Conservation (phyloP, 768 basidiomycete genomes). For the Psilocybe cyanescens region DNA sequence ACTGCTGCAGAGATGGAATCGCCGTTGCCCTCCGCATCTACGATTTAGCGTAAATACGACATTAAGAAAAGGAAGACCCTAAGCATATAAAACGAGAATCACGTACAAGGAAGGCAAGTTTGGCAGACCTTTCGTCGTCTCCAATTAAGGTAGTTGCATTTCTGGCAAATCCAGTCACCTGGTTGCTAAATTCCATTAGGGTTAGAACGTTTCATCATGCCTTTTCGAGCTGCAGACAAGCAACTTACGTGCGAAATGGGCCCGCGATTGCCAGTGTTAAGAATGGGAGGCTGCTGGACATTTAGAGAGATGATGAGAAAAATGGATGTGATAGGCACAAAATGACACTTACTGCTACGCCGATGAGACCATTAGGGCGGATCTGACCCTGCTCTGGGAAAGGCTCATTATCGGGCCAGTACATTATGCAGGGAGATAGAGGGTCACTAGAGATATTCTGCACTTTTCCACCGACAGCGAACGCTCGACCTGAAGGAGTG, state of each 20-base stretch:
- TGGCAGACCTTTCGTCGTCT: constrained; percentile 87
- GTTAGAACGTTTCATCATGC: constrained; percentile 1
- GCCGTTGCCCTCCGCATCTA: constrained; percentile 87
- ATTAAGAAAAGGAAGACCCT: not conserved
- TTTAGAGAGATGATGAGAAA: constrained; percentile 11
- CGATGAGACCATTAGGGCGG: constrained; percentile 58
- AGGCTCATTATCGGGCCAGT: constrained; percentile 90
- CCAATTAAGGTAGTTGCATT: constrained; percentile 91
- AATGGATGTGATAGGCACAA: constrained; percentile 2
- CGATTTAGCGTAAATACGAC: constrained; percentile 13
- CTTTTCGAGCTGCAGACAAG: not conserved
- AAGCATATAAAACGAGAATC: not conserved
- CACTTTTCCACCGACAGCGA: constrained; percentile 77
- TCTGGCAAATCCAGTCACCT: constrained; percentile 82
- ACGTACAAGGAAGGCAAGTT: constrained; percentile 83
- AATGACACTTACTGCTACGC: constrained; percentile 49
- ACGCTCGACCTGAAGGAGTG: constrained; percentile 81
- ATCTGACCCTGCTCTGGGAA: constrained; percentile 83
- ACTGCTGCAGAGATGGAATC: constrained; percentile 86
- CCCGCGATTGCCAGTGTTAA: constrained; percentile 88
- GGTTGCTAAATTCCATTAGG: constrained; percentile 53
- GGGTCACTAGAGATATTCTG: constrained; percentile 81
- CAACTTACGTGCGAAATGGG: constrained; percentile 80
- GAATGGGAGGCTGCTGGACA: constrained; percentile 76
- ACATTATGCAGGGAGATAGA: constrained; percentile 77